A percentile compares a stretch with the other conserved stretches of the same genome.
Evolutionary conservation across 1,284 basidiomycete species (phyloP).

Genomic region (Puccinia triticina): DNA sequence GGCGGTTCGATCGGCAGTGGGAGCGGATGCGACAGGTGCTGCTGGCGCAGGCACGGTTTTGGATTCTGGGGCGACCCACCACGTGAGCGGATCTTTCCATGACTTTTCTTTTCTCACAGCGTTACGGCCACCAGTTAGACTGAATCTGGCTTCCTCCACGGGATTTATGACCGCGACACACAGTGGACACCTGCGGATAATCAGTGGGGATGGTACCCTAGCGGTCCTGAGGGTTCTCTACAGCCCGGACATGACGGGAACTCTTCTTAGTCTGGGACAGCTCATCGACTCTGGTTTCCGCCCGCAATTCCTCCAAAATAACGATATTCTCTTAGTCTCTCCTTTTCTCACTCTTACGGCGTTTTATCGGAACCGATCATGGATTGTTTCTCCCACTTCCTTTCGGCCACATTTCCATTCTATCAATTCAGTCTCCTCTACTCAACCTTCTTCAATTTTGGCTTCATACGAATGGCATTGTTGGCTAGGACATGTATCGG

Average conservation of each 20-base stretch:
- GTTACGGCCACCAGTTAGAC: no score
- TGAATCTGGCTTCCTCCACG: no score
- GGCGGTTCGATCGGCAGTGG: not conserved
- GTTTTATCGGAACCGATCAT: not conserved
- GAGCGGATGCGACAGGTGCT: no score
- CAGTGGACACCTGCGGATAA: not conserved
- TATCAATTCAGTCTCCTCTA: no score
- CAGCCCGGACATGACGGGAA: constrained; percentile 15
- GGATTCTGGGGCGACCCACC: no score
- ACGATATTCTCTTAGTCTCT: not conserved
- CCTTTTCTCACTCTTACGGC: not conserved
- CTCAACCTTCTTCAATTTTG: not conserved
- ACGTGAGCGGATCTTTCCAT: no score
- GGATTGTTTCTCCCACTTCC: not conserved
- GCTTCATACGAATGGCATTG: not conserved
- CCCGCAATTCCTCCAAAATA: not conserved
- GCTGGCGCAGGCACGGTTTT: no score
- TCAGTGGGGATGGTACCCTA: not conserved
- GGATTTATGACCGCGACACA: no score
- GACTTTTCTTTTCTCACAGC: no score
- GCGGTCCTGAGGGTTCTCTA: not conserved
- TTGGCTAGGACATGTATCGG: not conserved
- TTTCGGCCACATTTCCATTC: not conserved
- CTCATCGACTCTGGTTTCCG: no score
- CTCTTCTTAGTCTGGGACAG: constrained; percentile 9